Evolutionary conservation across 1,284 basidiomycete species (phyloP), one percentile per base, ranked within the genome.

Genomic region (Trichosporon ovoides): DNA sequence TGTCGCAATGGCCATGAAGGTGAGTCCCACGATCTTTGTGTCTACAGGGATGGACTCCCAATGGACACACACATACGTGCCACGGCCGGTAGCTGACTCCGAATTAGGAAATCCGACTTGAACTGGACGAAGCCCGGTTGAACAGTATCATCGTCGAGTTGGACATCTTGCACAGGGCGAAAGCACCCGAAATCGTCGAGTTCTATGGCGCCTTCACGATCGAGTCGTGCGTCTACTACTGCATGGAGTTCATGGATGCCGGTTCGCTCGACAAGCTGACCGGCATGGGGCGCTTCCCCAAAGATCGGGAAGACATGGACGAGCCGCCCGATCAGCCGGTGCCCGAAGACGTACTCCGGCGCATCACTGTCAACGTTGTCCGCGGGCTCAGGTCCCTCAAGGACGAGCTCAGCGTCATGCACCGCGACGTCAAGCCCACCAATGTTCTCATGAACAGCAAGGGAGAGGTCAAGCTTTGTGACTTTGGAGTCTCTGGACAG

Each of bases 231-330:
- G 95, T 98, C 36, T 98, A 98, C 78, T 98, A 97, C 78, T 98
- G 95, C 79, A 98, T 98, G 93, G 95, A 98, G 80, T 92, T 88
- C 78, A 98, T 98, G 95, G 93, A 98, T 71, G 92, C 91, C 3
- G 92, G 94, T 16, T 89, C 87, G 57, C 81, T 98, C 51, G 95
- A 98, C 75, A 92, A 90, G 63, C 82, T 98, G 0, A 85, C 84
- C 37, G 82, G 81, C 6, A 75, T 76, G 60, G 77, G 78, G 28
- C 53, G 48, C 20, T 33, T 43, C 19, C 43, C 55, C 22, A 51
- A n/a, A 36, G 52, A 37, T 22, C 20, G n/a, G 38, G 20, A 38
- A 20, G 38, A 31, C 19, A 24, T 40, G 37, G 28, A 37, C 52
- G 52, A 53, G 52, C 38, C 31, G 20, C 34, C 51, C 38, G 53